These are phyloP conservation scores for Hypericum perforatum DNA, from an alignment of 345 rosid genomes.

Conservation along the genomic window DNA sequence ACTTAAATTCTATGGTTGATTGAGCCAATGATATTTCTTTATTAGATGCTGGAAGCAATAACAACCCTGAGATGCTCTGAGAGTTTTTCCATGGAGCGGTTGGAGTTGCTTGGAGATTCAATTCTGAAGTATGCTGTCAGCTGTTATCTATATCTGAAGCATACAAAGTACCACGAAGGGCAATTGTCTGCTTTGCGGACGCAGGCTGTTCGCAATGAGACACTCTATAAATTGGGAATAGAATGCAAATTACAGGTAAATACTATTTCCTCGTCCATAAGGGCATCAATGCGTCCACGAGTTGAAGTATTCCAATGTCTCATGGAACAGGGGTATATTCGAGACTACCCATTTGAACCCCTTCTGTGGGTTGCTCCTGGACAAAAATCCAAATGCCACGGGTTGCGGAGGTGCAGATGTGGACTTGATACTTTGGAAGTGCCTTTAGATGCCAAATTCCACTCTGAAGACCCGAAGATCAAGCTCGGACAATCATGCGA, in stretches of 20 bases:
- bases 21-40: conserved; percentile 4
- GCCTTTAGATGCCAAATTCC: conserved; percentile 53
- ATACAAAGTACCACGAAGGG: conserved; percentile 65
- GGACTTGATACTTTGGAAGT: conserved; percentile 56
- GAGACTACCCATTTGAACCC: conserved; percentile 73
- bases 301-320: not conserved
- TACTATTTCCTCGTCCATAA: not conserved
- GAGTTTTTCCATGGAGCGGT: conserved; percentile 83
- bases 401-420: conserved; percentile 44
- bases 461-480: conserved; percentile 34
- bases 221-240: conserved; percentile 55
- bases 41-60: conserved; percentile 70
- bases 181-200: conserved; percentile 39
- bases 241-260: conserved; percentile 58
- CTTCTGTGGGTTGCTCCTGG: conserved; percentile 95
- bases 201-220: conserved; percentile 46
- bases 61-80: conserved; percentile 67
- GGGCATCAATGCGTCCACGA: not conserved
- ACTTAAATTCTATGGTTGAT: not conserved
- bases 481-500: conserved; percentile 59
- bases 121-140: conserved; percentile 73
- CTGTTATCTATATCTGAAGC: conserved; percentile 57
- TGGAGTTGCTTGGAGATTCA: conserved; percentile 96
- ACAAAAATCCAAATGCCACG: conserved; percentile 36
- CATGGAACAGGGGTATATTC: conserved; percentile 52